phyloP scores from a whole-genome alignment of 805 yeast genomes.

The Candida tibetensis region DNA sequence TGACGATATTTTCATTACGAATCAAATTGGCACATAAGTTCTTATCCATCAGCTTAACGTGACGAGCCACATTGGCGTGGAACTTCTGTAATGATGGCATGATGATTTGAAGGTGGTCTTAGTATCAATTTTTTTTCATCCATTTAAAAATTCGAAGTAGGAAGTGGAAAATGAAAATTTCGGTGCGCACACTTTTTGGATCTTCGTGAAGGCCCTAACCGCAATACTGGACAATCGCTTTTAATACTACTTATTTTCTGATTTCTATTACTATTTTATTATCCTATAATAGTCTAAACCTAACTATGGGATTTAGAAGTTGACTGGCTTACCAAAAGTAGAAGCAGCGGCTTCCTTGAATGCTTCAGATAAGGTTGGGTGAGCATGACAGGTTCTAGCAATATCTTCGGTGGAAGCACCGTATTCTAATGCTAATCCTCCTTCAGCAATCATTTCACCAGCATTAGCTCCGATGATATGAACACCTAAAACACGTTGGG shows the following conservation, averaged over 20 bases:
- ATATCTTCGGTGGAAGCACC: slow-evolving; percentile 98
- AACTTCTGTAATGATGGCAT: slow-evolving; percentile 44
- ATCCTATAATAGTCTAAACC: not conserved
- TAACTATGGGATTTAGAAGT: slow-evolving; percentile 47
- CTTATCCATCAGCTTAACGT: slow-evolving; percentile 43
- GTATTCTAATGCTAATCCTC: slow-evolving; percentile 94
- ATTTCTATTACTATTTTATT: not conserved
- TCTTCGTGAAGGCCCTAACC: too few species aligned
- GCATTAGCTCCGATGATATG: slow-evolving; percentile 98
- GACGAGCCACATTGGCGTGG: slow-evolving; percentile 42
- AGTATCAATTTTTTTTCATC: not conserved
- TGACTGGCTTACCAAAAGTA: slow-evolving; percentile 87
- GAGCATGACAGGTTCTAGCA: slow-evolving; percentile 97
- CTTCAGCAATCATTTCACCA: slow-evolving; percentile 99
- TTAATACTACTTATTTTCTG: too few species aligned
- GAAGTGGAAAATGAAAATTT: slow-evolving; percentile 2
- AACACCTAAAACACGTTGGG: slow-evolving; percentile 93
- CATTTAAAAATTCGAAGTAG: not conserved
- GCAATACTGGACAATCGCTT: too few species aligned
- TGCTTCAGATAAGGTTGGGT: slow-evolving; percentile 97
- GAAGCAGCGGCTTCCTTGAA: slow-evolving; percentile 97
- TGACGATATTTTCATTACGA: slow-evolving; percentile 43
- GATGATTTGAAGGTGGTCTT: slow-evolving; percentile 1
- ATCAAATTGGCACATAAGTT: slow-evolving; percentile 42
- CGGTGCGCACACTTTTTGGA: not conserved